phyloP scores from a whole-genome alignment of 805 yeast species.

The Saccharomycopsis sp. region DNA sequence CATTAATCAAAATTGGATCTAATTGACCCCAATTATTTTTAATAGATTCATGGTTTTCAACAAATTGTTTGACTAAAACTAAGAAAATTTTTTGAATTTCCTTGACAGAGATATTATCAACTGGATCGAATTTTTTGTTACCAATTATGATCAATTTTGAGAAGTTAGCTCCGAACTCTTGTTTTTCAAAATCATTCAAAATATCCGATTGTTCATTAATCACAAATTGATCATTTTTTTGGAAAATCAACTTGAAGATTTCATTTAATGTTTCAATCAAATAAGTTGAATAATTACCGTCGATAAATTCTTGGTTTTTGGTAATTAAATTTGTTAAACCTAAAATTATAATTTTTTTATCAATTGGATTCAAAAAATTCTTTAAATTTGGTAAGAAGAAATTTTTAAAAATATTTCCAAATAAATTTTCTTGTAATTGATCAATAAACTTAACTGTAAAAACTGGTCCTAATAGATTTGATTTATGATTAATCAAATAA shows the following conservation, averaged over 20 bases:
- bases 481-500: conserved; percentile 21
- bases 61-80: background rate
- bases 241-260: conserved; percentile 28
- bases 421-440: conserved; percentile 54
- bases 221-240: conserved; percentile 27
- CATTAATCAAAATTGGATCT: too few species aligned
- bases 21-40: too few species aligned
- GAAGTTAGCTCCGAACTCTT: conserved; percentile 83
- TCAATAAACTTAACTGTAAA: conserved; percentile 61
- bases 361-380: conserved; percentile 33
- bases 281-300: conserved; percentile 33
- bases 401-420: conserved; percentile 39
- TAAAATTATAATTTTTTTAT: conserved; percentile 42
- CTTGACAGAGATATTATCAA: conserved; percentile 34
- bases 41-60: too few species aligned
- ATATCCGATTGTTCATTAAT: background rate
- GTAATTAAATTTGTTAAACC: conserved; percentile 37
- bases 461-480: conserved; percentile 29
- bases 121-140: conserved; percentile 59
- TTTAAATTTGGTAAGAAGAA: conserved; percentile 40
- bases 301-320: conserved; percentile 23
- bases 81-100: conserved; percentile 3
- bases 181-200: conserved; percentile 38
- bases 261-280: conserved; percentile 34
- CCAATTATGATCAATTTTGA: conserved; percentile 61